Percentiles rank a stretch among this genome's conserved stretches.
Evolutionary conservation across 495 filamentous ascomycete species (phyloP).

Genomic region (Penicillium desertorum): DNA sequence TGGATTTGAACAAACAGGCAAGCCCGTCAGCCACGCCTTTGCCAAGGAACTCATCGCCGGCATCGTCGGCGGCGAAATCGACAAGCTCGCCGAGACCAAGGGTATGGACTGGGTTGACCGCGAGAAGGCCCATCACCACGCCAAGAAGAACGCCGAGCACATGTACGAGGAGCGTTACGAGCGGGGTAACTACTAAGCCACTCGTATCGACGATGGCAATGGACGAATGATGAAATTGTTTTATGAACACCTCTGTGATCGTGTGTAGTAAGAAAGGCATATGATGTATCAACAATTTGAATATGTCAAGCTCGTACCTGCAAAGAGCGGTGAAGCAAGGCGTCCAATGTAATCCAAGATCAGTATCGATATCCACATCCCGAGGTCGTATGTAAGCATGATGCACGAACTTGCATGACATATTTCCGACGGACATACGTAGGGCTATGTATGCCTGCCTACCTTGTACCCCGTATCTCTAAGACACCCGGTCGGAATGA

Average conservation of each 20-base stretch:
- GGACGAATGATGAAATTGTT: conserved; percentile 15
- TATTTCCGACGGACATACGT: conserved; percentile 9
- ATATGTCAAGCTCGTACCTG: neutral
- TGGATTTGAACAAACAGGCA: conserved; percentile 47
- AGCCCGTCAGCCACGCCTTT: conserved; percentile 66
- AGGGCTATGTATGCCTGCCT: conserved; percentile 1
- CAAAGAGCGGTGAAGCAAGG: conserved; percentile 4
- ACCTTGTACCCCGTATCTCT: neutral
- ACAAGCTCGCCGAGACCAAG: conserved; percentile 79
- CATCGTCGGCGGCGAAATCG: conserved; percentile 70
- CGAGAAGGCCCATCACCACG: conserved; percentile 64
- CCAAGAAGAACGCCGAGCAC: conserved; percentile 61
- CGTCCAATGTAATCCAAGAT: neutral
- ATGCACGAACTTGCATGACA: neutral
- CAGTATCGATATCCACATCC: neutral
- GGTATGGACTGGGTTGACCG: conserved; percentile 70
- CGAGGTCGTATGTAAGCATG: neutral
- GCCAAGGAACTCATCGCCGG: conserved; percentile 77
- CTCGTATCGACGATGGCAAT: neutral
- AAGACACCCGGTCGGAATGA: neutral
- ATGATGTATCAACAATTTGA: conserved; percentile 7
- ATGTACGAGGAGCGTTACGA: conserved; percentile 65
- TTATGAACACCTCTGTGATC: conserved; percentile 11
- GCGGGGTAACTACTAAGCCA: conserved; percentile 33
- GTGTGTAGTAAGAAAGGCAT: conserved; percentile 7